Percentiles rank a stretch among this genome's conserved stretches.
These are phyloP conservation scores for Stephanodiscus triporus DNA, from an alignment of 108 stramenopile species.

Conservation along the genomic window DNA sequence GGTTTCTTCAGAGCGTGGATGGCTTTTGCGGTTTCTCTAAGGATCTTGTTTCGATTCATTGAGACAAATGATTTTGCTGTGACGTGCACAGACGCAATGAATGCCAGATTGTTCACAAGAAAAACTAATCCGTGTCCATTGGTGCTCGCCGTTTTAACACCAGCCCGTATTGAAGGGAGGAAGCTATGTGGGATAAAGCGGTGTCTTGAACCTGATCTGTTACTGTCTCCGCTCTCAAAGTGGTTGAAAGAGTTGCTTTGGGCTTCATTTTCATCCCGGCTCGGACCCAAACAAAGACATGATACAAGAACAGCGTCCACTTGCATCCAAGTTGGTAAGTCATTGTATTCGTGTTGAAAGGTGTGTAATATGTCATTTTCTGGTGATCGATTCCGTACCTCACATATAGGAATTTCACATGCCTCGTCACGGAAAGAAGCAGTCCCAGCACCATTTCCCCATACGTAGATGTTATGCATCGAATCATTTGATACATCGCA, in stretches of 20 bases:
- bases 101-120: constrained; percentile 29
- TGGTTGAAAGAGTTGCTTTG: constrained; percentile 5
- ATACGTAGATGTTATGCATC: constrained; percentile 20
- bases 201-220: not conserved
- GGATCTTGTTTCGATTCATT: constrained; percentile 14
- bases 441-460: constrained; percentile 10
- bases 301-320: constrained; percentile 56
- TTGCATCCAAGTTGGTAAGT: constrained; percentile 34
- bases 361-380: not conserved
- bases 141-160: not conserved
- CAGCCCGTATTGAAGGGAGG: constrained; percentile 14
- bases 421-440: constrained; percentile 1
- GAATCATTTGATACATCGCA: constrained; percentile 19
- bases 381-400: not conserved
- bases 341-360: not conserved
- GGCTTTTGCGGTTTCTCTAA: not conserved
- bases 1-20: not conserved
- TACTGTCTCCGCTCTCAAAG: not conserved
- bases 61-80: constrained; percentile 25
- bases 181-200: constrained; percentile 7
- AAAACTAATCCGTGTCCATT: constrained; percentile 42
- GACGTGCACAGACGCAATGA: constrained; percentile 42
- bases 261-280: not conserved
- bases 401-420: constrained; percentile 30
- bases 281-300: constrained; percentile 58